Evolutionary conservation across 371 early-diverging fungal genomes (phyloP).

Genomic region (Lichtheimia ramosa): DNA sequence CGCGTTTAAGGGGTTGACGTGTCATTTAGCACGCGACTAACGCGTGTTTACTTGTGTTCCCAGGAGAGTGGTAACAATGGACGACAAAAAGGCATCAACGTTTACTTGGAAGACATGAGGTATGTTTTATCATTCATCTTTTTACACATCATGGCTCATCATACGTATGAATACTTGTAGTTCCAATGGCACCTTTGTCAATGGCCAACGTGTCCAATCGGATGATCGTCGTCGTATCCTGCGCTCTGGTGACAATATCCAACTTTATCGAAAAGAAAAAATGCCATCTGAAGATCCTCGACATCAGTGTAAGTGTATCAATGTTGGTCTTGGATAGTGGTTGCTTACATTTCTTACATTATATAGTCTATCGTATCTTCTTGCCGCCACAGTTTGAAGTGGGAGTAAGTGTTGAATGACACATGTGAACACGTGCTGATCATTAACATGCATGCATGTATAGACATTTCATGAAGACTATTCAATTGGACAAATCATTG

Average conservation of each 20-base stretch:
- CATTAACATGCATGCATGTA: background rate
- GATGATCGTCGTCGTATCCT: constrained; percentile 54
- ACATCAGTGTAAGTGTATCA: constrained; percentile 27
- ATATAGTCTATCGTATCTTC: constrained; percentile 23
- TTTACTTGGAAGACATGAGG: constrained; percentile 50
- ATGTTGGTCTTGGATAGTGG: constrained; percentile 30
- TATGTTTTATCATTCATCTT: constrained; percentile 4
- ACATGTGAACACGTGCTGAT: background rate
- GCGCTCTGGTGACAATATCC: constrained; percentile 64
- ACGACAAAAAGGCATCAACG: constrained; percentile 29
- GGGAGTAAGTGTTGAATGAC: constrained; percentile 12
- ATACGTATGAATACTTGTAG: constrained; percentile 35
- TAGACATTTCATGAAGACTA: constrained; percentile 63
- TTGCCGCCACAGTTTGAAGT: constrained; percentile 25
- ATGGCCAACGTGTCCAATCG: constrained; percentile 51
- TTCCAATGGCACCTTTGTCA: constrained; percentile 79
- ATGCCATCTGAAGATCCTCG: constrained; percentile 18
- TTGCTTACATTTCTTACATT: constrained; percentile 11
- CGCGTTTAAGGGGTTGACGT: background rate
- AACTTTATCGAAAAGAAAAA: constrained; percentile 43
- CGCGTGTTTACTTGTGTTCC: no score
- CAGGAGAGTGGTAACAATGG: constrained; percentile 42
- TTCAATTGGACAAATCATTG: constrained; percentile 40
- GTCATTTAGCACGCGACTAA: no score
- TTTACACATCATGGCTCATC: background rate